phyloP scores from a whole-genome alignment of 2,329 filamentous ascomycete species.

The Shiraia sp. region DNA sequence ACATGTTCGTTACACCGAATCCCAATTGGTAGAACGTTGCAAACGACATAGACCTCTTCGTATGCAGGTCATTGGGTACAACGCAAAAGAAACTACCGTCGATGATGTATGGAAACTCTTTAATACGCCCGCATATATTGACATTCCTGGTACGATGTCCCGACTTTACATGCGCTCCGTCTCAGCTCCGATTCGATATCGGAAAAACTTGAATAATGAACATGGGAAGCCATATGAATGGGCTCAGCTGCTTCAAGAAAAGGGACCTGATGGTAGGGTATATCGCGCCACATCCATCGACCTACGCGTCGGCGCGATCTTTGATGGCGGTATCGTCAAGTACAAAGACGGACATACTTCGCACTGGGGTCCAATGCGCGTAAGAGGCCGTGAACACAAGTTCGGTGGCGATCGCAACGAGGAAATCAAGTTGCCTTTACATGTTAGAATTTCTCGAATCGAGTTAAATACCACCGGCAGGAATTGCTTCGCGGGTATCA shows the following conservation, averaged over 20 bases:
- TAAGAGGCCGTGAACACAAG: constrained; percentile 29
- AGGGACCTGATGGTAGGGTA: constrained; percentile 34
- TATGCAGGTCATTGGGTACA: constrained; percentile 44
- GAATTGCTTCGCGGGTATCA: constrained; percentile 29
- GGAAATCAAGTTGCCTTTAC: constrained; percentile 28
- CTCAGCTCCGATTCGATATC: constrained; percentile 7
- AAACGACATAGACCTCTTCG: constrained; percentile 31
- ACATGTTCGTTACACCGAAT: constrained; percentile 22
- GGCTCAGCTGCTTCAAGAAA: constrained; percentile 22
- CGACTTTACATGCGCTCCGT: constrained; percentile 47
- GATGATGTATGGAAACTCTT: constrained; percentile 42
- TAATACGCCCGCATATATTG: constrained; percentile 35
- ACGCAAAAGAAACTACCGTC: constrained; percentile 45
- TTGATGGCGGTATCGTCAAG: constrained; percentile 53
- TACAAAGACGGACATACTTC: constrained; percentile 50
- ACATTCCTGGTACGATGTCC: constrained; percentile 46
- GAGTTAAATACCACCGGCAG: constrained; percentile 23
- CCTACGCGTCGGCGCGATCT: constrained; percentile 48
- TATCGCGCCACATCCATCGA: constrained; percentile 50
- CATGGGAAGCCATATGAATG: constrained; percentile 17
- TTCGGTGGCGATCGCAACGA: constrained; percentile 40
- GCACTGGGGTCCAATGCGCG: constrained; percentile 46
- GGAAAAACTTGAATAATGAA: not conserved
- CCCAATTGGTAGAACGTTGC: constrained; percentile 40
- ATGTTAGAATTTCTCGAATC: constrained; percentile 36